Evolutionary conservation across 495 filamentous ascomycete species (phyloP).

Genomic region (Tuber borchii): DNA sequence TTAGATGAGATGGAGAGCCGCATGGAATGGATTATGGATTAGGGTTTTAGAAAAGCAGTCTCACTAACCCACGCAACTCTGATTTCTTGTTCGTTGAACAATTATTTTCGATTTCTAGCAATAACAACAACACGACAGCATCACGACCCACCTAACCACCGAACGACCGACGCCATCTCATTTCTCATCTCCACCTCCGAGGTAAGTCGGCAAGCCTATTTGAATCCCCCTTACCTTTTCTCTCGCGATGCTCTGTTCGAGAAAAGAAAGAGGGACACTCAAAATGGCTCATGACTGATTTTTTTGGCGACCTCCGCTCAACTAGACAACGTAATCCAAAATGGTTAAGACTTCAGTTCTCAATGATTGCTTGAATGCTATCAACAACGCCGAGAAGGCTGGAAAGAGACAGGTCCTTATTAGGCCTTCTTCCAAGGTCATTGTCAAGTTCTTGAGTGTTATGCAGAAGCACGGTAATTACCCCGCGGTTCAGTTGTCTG

Average conservation of each 20-base stretch:
- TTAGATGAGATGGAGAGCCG: slow-evolving; percentile 4
- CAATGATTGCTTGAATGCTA: slow-evolving; percentile 97
- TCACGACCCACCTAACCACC: slow-evolving; percentile 8
- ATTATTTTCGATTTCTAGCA: background rate
- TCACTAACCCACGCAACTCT: background rate
- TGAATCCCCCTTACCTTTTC: slow-evolving; percentile 44
- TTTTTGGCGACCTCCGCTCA: slow-evolving; percentile 35
- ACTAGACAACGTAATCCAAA: slow-evolving; percentile 86
- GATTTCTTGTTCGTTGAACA: background rate
- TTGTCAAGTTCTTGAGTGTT: slow-evolving; percentile 95
- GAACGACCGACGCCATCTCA: slow-evolving; percentile 15
- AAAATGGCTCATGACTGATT: slow-evolving; percentile 42
- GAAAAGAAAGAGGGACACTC: slow-evolving; percentile 44
- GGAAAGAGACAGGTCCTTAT: slow-evolving; percentile 98
- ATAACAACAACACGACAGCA: slow-evolving; percentile 5
- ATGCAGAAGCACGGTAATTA: slow-evolving; percentile 98
- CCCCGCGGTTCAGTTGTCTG: slow-evolving; percentile 27
- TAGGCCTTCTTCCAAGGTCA: slow-evolving; percentile 95
- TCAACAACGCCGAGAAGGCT: slow-evolving; percentile 99
- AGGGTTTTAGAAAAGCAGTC: background rate
- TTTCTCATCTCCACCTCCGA: slow-evolving; percentile 7
- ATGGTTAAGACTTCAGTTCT: slow-evolving; percentile 99
- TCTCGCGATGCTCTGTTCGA: slow-evolving; percentile 21
- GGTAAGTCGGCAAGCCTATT: slow-evolving; percentile 39
- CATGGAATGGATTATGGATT: background rate